Evolutionary conservation across 2,329 filamentous ascomycete genomes (phyloP).

Genomic region (Trichoderma afroharzianum): DNA sequence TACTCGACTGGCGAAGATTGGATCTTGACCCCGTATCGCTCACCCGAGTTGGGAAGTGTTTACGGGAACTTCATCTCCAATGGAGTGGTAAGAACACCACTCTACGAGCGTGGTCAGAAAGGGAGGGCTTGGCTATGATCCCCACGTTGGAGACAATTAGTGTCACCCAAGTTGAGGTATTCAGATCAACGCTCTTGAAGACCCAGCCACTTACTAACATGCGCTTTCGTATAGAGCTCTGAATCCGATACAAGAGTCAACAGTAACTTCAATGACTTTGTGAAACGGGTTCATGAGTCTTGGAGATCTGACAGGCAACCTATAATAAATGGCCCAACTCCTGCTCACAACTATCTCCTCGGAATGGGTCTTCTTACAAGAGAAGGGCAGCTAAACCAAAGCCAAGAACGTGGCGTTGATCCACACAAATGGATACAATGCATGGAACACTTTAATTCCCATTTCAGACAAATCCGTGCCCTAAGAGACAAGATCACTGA

Average conservation of each 20-base stretch:
- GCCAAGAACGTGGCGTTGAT: not conserved
- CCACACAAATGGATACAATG: constrained; percentile 2
- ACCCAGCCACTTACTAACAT: not conserved
- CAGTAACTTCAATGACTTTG: not conserved
- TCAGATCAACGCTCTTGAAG: not conserved
- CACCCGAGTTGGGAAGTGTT: not conserved
- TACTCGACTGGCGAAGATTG: not conserved
- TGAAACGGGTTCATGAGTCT: not conserved
- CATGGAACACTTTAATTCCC: not conserved
- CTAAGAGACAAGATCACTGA: not conserved
- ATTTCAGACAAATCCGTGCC: not conserved
- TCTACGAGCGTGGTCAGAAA: not conserved
- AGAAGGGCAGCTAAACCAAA: not conserved
- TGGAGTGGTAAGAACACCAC: not conserved
- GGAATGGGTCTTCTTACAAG: not conserved
- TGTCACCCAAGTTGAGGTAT: not conserved
- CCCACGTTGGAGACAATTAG: not conserved
- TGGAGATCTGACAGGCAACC: not conserved
- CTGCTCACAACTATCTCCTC: not conserved
- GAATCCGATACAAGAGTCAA: not conserved
- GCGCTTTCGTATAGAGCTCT: not conserved
- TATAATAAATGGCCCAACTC: not conserved
- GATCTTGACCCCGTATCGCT: constrained; percentile 2
- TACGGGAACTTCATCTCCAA: not conserved
- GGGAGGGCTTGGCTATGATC: not conserved